These are phyloP conservation scores for Claviceps spartinae DNA, from an alignment of 2,329 filamentous ascomycete genomes.

Conservation along the genomic window DNA sequence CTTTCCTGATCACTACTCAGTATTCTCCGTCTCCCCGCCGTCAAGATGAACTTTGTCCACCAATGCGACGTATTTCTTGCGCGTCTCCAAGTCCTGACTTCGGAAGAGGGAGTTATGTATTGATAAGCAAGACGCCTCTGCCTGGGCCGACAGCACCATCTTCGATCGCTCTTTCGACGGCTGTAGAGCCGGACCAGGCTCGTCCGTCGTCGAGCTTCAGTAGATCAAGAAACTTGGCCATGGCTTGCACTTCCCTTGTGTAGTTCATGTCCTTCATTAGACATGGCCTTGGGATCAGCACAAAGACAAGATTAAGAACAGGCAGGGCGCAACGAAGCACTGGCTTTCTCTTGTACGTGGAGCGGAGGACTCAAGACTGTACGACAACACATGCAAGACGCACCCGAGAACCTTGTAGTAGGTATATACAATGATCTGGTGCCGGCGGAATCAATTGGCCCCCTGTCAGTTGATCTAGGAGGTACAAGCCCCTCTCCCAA, in stretches of 20 bases:
- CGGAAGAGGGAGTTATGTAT: slow-evolving; percentile 66
- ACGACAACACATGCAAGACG: background rate
- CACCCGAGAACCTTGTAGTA: background rate
- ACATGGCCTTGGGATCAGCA: slow-evolving; percentile 54
- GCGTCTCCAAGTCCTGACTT: slow-evolving; percentile 60
- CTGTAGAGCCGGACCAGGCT: slow-evolving; percentile 78
- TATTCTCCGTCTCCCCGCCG: slow-evolving; percentile 74
- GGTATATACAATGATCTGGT: background rate
- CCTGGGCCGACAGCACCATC: slow-evolving; percentile 81
- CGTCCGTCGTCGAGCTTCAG: slow-evolving; percentile 74
- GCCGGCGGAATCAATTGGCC: background rate
- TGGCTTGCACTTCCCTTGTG: slow-evolving; percentile 64
- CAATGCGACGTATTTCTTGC: slow-evolving; percentile 69
- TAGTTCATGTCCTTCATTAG: slow-evolving; percentile 83
- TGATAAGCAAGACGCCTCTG: slow-evolving; percentile 74
- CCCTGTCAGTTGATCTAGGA: no score
- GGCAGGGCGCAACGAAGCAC: no score
- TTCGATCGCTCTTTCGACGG: slow-evolving; percentile 70
- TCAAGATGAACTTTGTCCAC: slow-evolving; percentile 80
- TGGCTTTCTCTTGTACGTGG: background rate
- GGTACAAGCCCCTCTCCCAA: no score
- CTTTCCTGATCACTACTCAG: slow-evolving; percentile 91
- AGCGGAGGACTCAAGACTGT: background rate
- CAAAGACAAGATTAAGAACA: no score
- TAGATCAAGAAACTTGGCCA: slow-evolving; percentile 71